A percentile compares a stretch with the other conserved stretches of the same genome.
Evolutionary conservation across 495 filamentous ascomycete species (phyloP).

Genomic region (Penicillium fimorum): DNA sequence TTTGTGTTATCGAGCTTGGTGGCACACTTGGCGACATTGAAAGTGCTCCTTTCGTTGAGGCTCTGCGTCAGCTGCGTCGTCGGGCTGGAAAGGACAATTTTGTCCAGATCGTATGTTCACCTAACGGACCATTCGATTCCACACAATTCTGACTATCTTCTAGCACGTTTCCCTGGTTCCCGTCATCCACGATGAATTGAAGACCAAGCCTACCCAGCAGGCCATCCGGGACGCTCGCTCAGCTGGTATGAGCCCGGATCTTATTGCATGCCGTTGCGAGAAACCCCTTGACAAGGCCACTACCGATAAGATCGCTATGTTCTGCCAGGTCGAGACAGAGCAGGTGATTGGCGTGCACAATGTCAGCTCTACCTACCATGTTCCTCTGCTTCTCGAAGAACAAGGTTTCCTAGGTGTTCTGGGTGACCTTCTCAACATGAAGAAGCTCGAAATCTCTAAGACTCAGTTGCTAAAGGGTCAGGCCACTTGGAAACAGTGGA

Average conservation of each 20-base stretch:
- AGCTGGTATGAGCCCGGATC: conserved; percentile 80
- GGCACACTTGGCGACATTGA: conserved; percentile 91
- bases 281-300: conserved; percentile 67
- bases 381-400: conserved; percentile 81
- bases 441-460: conserved; percentile 39
- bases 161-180: conserved; percentile 29
- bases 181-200: conserved; percentile 63
- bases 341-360: conserved; percentile 86
- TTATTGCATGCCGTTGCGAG: conserved; percentile 92
- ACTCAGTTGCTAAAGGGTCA: conserved; percentile 45
- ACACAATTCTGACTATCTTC: not conserved
- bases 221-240: conserved; percentile 79
- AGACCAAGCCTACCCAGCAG: conserved; percentile 95
- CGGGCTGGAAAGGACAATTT: conserved; percentile 78
- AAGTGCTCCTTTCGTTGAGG: conserved; percentile 85
- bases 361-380: conserved; percentile 84
- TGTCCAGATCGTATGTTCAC: conserved; percentile 71
- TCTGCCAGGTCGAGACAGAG: conserved; percentile 75
- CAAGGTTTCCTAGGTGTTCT: conserved; percentile 70
- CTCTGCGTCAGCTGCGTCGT: conserved; percentile 71
- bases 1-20: conserved; percentile 78
- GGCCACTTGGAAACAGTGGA: conserved; percentile 73
- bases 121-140: conserved; percentile 46
- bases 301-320: conserved; percentile 81
- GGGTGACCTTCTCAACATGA: conserved; percentile 30